Evolutionary conservation across 2,329 filamentous ascomycete genomes (phyloP).

Genomic region (Chaetomium sp.): DNA sequence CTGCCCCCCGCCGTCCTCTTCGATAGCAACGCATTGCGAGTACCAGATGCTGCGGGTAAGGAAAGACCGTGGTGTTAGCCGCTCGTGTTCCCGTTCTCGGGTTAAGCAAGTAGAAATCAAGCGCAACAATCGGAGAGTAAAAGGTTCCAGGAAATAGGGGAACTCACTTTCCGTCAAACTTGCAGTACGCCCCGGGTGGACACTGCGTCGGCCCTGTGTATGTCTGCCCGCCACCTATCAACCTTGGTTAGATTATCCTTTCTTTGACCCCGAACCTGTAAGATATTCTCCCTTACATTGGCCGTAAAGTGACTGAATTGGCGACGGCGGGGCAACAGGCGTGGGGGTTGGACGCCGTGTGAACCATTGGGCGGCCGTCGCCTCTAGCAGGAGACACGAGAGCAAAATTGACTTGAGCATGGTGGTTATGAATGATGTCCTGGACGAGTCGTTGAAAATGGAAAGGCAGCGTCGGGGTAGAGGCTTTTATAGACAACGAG

Average conservation of each 20-base stretch:
- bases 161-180: conserved; percentile 32
- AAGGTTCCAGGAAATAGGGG: background rate
- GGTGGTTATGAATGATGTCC: background rate
- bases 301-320: conserved; percentile 28
- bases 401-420: conserved; percentile 30
- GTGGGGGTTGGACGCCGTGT: conserved; percentile 9
- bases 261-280: background rate
- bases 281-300: conserved; percentile 26
- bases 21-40: conserved; percentile 34
- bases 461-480: background rate
- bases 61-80: background rate
- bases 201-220: conserved; percentile 29
- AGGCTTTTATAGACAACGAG: background rate
- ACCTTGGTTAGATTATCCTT: background rate
- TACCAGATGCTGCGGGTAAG: conserved; percentile 32
- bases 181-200: conserved; percentile 32
- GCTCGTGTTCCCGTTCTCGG: background rate
- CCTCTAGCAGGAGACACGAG: conserved; percentile 22
- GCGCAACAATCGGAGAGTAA: background rate
- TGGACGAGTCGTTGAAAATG: background rate
- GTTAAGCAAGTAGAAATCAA: background rate
- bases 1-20: background rate
- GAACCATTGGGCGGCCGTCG: conserved; percentile 25
- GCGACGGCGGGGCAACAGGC: background rate
- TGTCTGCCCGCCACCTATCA: conserved; percentile 32